Conservation (phyloP, 805 yeast species). For the Suhomyces tanzawaensis region DNA sequence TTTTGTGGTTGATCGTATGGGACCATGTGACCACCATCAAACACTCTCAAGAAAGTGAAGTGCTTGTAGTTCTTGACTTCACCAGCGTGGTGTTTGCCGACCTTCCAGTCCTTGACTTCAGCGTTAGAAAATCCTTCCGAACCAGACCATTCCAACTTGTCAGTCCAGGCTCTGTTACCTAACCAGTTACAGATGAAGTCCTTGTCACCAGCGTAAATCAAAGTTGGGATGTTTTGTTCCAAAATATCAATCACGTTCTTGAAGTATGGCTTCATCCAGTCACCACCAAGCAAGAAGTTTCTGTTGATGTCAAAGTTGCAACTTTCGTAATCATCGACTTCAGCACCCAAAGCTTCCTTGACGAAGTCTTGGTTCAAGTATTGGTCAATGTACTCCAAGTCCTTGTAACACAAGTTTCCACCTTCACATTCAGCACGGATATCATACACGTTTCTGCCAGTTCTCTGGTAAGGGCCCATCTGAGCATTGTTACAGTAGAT, state of each 20-base stretch:
- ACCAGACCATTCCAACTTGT: conserved; percentile 64
- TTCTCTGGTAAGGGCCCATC: conserved; percentile 53
- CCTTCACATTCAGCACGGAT: conserved; percentile 78
- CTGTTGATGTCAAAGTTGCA: conserved; percentile 79
- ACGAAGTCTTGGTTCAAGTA: conserved; percentile 79
- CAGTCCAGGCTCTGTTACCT: conserved; percentile 84
- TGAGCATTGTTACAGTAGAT: conserved; percentile 85
- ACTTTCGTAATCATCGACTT: conserved; percentile 70
- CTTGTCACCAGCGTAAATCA: conserved; percentile 92
- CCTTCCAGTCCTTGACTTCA: conserved; percentile 43
- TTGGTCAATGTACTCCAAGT: conserved; percentile 67
- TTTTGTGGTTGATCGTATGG: conserved; percentile 84
- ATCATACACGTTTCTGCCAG: conserved; percentile 92
- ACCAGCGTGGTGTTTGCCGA: conserved; percentile 47
- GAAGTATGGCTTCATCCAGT: conserved; percentile 83
- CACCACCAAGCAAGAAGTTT: conserved; percentile 83
- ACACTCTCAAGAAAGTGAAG: conserved; percentile 80
- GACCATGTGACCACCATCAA: conserved; percentile 95
- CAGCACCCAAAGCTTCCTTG: conserved; percentile 83
- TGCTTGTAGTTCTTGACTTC: conserved; percentile 69
- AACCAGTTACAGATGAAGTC: conserved; percentile 93
- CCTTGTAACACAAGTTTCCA: conserved; percentile 70
- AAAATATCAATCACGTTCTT: conserved; percentile 60
- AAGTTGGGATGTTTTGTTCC: conserved; percentile 70
- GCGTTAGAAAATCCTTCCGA: conserved; percentile 44